Conservation (phyloP, 768 basidiomycete genomes). For the Phaeolepiota aurea region DNA sequence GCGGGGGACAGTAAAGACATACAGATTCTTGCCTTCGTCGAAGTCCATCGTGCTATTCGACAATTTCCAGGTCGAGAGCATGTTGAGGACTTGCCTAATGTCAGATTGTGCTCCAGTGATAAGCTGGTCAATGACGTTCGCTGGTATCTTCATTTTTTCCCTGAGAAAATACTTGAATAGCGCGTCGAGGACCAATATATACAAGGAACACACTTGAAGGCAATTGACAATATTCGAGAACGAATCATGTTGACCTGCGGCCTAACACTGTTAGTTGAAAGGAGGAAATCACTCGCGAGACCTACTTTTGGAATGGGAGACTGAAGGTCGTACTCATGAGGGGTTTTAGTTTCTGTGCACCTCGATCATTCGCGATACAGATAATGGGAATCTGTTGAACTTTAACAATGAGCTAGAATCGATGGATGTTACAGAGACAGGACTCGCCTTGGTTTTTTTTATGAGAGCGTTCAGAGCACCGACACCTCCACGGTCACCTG, state of each 20-base stretch:
- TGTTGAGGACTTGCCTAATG: slow-evolving; percentile 94
- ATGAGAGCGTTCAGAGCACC: slow-evolving; percentile 89
- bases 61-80: slow-evolving; percentile 97
- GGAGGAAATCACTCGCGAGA: slow-evolving; percentile 1
- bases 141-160: slow-evolving; percentile 89
- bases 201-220: slow-evolving; percentile 64
- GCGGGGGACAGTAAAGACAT: slow-evolving; percentile 17
- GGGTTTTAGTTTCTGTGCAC: slow-evolving; percentile 88
- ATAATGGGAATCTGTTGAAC: slow-evolving; percentile 81
- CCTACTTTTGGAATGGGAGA: slow-evolving; percentile 72
- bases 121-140: slow-evolving; percentile 88
- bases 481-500: slow-evolving; percentile 94
- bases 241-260: slow-evolving; percentile 72
- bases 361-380: slow-evolving; percentile 90
- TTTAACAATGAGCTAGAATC: not conserved
- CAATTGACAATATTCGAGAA: slow-evolving; percentile 81
- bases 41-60: slow-evolving; percentile 76
- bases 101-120: slow-evolving; percentile 87
- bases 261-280: slow-evolving; percentile 30
- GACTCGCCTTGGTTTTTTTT: slow-evolving; percentile 76
- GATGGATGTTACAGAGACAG: not conserved
- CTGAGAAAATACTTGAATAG: slow-evolving; percentile 25
- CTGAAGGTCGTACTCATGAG: slow-evolving; percentile 62
- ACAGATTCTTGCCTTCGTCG: slow-evolving; percentile 91
- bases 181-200: not conserved